Evolutionary conservation across 2,329 filamentous ascomycete genomes (phyloP), one percentile per base, ranked within the genome.

Genomic region (Trichoderma pleuroti): DNA sequence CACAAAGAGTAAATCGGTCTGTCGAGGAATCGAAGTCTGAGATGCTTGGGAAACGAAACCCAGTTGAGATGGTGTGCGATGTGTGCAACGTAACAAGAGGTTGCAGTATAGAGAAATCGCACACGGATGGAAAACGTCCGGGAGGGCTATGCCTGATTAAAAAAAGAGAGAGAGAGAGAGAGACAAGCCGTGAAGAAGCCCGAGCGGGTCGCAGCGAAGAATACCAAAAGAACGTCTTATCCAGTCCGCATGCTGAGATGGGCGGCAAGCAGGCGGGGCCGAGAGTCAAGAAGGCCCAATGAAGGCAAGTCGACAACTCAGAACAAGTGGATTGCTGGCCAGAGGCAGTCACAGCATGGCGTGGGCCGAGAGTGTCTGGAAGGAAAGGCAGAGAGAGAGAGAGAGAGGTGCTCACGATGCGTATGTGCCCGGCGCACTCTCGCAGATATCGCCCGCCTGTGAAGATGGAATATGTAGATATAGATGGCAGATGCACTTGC

Each of bases 331-430:
- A 46, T 30, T 56, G 26, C 46, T 61, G 56, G 18, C 67, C 60
- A 62, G 59, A 66, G 68, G 71, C 71, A 70, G 62, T 67, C 46
- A 70, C 68, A 70, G 49, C 71, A 72, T 70, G 42, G 62, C 56
- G 71, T 30, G 68, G 14, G 65, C 52, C 34, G 65, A 64, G 30
- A 46, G 60, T 26, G n/a, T 6, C 8, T 18, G 9, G n/a, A 49
- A 26, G 52, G 28, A 36, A 30, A 52, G 9, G 46, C 26, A 68
- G 66, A 36, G 28, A 42, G 36, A 42, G 36, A 34, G 56, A 26
- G 46, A 64, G 36, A 54, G 36, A 61, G 39, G 54, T 62, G 70
- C 70, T 72, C 70, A 72, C 67, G 60, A 57, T 70, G 49, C 59
- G 67, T 49, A n/a, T 59, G 57, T 60, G 67, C 24, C 28, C 39